Evolutionary conservation across 352 stramenopile genomes (phyloP).

Genomic region (Phytophthora chlamydospora): DNA sequence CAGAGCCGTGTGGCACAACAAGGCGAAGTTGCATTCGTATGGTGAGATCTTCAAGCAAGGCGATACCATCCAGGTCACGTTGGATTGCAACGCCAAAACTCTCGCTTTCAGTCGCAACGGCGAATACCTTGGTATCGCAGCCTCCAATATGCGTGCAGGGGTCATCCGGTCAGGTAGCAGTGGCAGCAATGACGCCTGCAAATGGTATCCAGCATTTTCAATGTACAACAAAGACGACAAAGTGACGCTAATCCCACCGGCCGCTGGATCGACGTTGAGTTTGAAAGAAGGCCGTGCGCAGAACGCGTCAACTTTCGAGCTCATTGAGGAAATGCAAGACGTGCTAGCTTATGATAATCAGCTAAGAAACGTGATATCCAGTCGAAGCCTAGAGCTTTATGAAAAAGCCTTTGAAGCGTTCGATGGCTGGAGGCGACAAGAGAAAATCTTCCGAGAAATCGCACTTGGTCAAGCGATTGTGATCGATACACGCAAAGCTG

Average conservation of each 20-base stretch:
- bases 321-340: conserved; percentile 39
- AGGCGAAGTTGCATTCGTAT: conserved; percentile 88
- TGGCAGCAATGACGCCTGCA: conserved; percentile 34
- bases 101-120: conserved; percentile 89
- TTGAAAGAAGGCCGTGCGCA: conserved; percentile 23
- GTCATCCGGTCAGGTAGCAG: conserved; percentile 2
- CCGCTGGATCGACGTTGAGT: conserved; percentile 9
- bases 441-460: conserved; percentile 42
- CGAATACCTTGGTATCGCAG: conserved; percentile 83
- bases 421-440: conserved; percentile 31
- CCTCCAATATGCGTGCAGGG: conserved; percentile 62
- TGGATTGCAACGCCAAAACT: conserved; percentile 85
- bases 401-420: conserved; percentile 36
- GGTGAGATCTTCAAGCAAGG: conserved; percentile 93
- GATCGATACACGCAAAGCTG: conserved; percentile 38
- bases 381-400: conserved; percentile 17
- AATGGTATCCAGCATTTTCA: conserved; percentile 90
- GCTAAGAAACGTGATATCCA: not conserved
- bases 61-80: conserved; percentile 82
- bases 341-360: conserved; percentile 32
- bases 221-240: conserved; percentile 94
- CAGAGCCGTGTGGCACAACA: conserved; percentile 93
- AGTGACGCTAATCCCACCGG: conserved; percentile 69
- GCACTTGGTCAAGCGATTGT: conserved; percentile 39
- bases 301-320: conserved; percentile 46